Evolutionary conservation across 108 stramenopile genomes (phyloP).

Genomic region (Stephanodiscus triporus): DNA sequence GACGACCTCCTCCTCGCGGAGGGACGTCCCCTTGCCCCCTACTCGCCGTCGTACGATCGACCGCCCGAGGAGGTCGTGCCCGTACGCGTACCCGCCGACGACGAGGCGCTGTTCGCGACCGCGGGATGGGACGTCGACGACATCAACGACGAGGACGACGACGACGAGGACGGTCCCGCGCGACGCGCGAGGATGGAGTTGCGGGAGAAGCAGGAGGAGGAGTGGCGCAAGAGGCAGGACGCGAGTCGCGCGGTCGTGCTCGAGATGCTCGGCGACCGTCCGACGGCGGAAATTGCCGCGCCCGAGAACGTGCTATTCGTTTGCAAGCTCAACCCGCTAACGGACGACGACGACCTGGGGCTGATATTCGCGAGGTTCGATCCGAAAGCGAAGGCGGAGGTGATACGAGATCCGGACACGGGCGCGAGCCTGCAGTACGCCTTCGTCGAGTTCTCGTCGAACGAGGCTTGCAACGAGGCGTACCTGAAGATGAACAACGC

Average conservation of each 20-base stretch:
- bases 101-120: conserved; percentile 49
- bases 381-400: conserved; percentile 84
- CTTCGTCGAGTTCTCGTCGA: conserved; percentile 94
- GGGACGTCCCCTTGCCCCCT: conserved; percentile 46
- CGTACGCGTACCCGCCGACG: conserved; percentile 67
- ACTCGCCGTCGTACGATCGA: conserved; percentile 69
- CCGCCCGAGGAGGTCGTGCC: conserved; percentile 87
- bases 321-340: conserved; percentile 97
- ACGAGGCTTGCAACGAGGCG: conserved; percentile 91
- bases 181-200: conserved; percentile 36
- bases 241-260: conserved; percentile 91
- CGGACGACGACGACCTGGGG: conserved; percentile 97
- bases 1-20: conserved; percentile 17
- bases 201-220: conserved; percentile 74
- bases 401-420: conserved; percentile 94
- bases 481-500: conserved; percentile 99
- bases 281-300: conserved; percentile 82
- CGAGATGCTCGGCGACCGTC: conserved; percentile 97
- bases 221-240: conserved; percentile 49
- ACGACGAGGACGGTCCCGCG: conserved; percentile 46
- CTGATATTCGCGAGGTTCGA: conserved; percentile 96
- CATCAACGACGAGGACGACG: conserved; percentile 47
- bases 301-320: conserved; percentile 99
- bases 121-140: conserved; percentile 55
- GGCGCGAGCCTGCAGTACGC: conserved; percentile 96